Base-by-base conservation (phyloP, 2,329 filamentous ascomycete genomes). In the Exophiala bonariae region DNA sequence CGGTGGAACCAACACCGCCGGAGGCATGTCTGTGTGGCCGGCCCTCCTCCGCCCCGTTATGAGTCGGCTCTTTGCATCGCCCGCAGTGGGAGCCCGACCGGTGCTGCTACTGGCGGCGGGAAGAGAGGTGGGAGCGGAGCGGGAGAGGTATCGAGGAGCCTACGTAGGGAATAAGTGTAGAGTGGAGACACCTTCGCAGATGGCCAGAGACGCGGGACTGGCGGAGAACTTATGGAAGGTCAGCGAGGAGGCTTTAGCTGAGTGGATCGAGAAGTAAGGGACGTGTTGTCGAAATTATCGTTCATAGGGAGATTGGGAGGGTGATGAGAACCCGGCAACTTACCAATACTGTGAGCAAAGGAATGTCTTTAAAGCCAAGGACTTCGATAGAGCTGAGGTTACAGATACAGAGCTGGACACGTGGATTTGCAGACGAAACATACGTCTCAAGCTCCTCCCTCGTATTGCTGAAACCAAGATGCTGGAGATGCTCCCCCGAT, bases 221-320 rank as follows among this genome's bases (percentile, higher is more conserved):
- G 35, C 35, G 13, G 35, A 38, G 35, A 38, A 38, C 35, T 38
- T 38, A 38, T 38, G 69, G 48, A 69, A 69, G 55, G 52, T 72
- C 26, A 67, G 66, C 40, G 69, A 71, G 48, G 69, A 67, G 46
- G 69, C 69, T 26, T 59, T 72, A 43, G 35, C 35, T 38, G 35
- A 38, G 35, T 38, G 35, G 35, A 38, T 38, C 35, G 20, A 38
- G 35, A 38, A 38, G 35, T 38, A 38, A 38, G n/a, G 35, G 35
- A 38, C 14, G 20, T 38, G 35, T 18, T 18, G 14, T 7, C 35
- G 35, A 38, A 38, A 18, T 38, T 38, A 38, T 38, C 20, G 20
- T 6, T 38, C n/a, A n/a, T n/a, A n/a, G n/a, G n/a, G n/a, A n/a
- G n/a, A n/a, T n/a, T n/a, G n/a, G n/a, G n/a, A n/a, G n/a, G n/a